phyloP scores from a whole-genome alignment of 1,284 basidiomycete species.

The Cystobasidium sp. region DNA sequence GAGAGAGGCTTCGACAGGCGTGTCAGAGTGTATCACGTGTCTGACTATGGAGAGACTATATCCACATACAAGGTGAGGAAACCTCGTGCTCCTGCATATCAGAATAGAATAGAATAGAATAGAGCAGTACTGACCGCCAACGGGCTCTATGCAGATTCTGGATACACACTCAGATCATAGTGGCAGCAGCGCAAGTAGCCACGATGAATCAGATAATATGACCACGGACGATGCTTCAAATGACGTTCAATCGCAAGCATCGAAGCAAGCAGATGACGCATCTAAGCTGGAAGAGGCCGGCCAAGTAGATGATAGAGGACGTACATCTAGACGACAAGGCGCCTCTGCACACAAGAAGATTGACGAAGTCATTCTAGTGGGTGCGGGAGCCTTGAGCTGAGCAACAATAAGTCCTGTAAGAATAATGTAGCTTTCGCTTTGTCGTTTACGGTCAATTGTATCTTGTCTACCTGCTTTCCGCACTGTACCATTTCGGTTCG shows the following conservation, averaged over 20 bases:
- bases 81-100: background rate
- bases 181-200: slow-evolving; percentile 5
- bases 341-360: background rate
- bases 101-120: no score
- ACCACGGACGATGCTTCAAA: background rate
- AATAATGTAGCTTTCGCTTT: background rate
- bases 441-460: no score
- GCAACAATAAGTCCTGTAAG: no score
- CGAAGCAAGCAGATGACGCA: background rate
- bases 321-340: background rate
- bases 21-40: slow-evolving; percentile 81
- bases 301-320: background rate
- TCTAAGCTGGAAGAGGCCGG: background rate
- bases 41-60: slow-evolving; percentile 85
- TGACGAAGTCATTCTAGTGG: slow-evolving; percentile 38
- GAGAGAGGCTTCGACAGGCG: slow-evolving; percentile 82
- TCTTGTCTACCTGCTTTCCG: no score
- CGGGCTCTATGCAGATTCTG: slow-evolving; percentile 14
- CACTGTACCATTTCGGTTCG: no score
- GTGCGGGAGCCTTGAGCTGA: slow-evolving; percentile 23
- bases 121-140: no score
- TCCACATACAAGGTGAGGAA: slow-evolving; percentile 79
- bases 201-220: background rate
- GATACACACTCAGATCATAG: slow-evolving; percentile 29
- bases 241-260: slow-evolving; percentile 2